Conservation (phyloP, 2,329 filamentous ascomycete species). For the Trematosphaeria pertusa region DNA sequence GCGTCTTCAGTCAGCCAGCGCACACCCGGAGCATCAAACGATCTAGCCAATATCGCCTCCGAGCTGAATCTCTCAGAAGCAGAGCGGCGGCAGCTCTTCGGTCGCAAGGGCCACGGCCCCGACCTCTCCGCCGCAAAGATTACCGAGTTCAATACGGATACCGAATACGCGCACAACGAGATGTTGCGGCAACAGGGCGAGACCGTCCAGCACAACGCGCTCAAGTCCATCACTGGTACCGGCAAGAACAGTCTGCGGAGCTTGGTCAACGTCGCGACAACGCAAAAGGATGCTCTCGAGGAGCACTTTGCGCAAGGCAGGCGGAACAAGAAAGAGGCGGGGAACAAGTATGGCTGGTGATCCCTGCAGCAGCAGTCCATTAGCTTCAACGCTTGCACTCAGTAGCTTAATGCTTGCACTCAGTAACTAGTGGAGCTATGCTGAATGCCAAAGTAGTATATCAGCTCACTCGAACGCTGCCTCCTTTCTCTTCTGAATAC, state of each 20-base stretch:
- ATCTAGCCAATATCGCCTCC: constrained; percentile 74
- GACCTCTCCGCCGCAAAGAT: constrained; percentile 67
- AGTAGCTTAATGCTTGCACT: too few species aligned
- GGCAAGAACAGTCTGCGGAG: constrained; percentile 91
- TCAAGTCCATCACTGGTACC: constrained; percentile 76
- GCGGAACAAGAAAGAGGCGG: constrained; percentile 81
- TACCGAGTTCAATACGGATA: constrained; percentile 87
- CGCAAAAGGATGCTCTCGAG: constrained; percentile 85
- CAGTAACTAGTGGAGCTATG: too few species aligned
- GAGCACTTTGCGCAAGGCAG: constrained; percentile 87
- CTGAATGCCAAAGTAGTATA: too few species aligned
- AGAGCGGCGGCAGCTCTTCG: constrained; percentile 84
- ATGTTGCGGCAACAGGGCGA: constrained; percentile 73
- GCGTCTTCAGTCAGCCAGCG: constrained; percentile 15
- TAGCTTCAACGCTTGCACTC: too few species aligned
- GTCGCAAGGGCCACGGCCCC: constrained; percentile 63
- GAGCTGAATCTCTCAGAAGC: constrained; percentile 80
- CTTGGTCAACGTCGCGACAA: constrained; percentile 81
- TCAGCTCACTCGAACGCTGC: too few species aligned
- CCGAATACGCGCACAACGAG: constrained; percentile 87
- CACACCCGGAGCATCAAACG: constrained; percentile 50
- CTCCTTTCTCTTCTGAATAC: too few species aligned
- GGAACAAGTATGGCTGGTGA: constrained; percentile 82
- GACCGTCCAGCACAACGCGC: constrained; percentile 76
- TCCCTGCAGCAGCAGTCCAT: too few species aligned